Percentiles rank a stretch among this genome's conserved stretches.
Conservation (phyloP, 2,329 filamentous ascomycete genomes). For the Aspergillus fischeri region DNA sequence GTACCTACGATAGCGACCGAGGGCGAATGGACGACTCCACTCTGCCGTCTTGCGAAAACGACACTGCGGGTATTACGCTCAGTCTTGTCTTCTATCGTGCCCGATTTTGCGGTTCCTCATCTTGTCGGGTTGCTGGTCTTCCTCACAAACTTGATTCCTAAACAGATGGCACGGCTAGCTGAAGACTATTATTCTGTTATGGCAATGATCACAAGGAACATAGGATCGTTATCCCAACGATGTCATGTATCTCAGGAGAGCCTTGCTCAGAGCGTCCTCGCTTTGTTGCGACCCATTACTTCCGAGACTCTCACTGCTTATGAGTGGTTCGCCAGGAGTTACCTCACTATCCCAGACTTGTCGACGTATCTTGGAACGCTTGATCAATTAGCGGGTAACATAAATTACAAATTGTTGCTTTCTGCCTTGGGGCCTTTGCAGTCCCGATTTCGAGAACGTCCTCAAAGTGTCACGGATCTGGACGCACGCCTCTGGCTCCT, state of each 20-base stretch:
- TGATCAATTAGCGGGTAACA: constrained; percentile 41
- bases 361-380: constrained; percentile 35
- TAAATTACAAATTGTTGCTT: constrained; percentile 50
- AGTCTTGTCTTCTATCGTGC: constrained; percentile 17
- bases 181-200: constrained; percentile 39
- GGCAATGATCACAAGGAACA: constrained; percentile 30
- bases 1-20: constrained; percentile 35
- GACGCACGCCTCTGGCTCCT: constrained; percentile 53
- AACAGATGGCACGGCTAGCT: constrained; percentile 36
- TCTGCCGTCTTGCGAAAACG: constrained; percentile 35
- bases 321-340: constrained; percentile 42
- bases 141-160: constrained; percentile 37
- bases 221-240: constrained; percentile 13
- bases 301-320: constrained; percentile 44
- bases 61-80: constrained; percentile 32
- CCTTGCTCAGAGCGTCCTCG: constrained; percentile 35
- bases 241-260: constrained; percentile 22
- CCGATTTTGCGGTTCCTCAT: constrained; percentile 23
- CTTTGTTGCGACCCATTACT: constrained; percentile 41
- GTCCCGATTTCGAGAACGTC: constrained; percentile 19
- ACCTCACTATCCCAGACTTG: constrained; percentile 45
- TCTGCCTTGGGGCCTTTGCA: constrained; percentile 33
- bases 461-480: constrained; percentile 30
- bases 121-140: constrained; percentile 35
- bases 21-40: constrained; percentile 38